Evolutionary conservation across 257 asterid genomes (phyloP).

Genomic region (Voacanga thouarsii): DNA sequence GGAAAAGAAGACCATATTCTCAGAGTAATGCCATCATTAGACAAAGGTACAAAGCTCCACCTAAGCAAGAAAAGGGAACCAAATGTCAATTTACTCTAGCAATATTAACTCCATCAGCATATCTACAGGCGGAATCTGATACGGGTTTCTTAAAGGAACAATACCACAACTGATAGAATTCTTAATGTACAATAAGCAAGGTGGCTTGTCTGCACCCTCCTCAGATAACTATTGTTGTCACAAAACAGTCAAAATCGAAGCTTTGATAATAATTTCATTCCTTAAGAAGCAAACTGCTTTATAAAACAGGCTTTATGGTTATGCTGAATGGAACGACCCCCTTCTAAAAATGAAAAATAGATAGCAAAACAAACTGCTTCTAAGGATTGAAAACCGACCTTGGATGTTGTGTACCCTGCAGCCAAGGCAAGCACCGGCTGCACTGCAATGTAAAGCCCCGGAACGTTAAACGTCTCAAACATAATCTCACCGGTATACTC

Average conservation of each 20-base stretch:
- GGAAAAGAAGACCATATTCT: not conserved
- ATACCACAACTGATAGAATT: not conserved
- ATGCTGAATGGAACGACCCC: not conserved
- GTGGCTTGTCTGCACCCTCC: not conserved
- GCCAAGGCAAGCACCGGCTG: conserved; percentile 99
- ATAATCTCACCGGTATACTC: conserved; percentile 93
- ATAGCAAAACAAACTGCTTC: conserved; percentile 6
- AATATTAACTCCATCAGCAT: not conserved
- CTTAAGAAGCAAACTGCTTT: not conserved
- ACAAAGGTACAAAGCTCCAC: too few species aligned
- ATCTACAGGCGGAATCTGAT: not conserved
- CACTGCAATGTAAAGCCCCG: conserved; percentile 89
- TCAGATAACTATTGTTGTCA: not conserved
- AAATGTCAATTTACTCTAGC: too few species aligned
- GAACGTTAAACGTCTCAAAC: conserved; percentile 95
- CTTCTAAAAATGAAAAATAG: conserved; percentile 15
- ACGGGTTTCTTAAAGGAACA: not conserved
- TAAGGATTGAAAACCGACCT: conserved; percentile 48
- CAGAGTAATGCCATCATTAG: too few species aligned
- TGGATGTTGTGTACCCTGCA: conserved; percentile 92
- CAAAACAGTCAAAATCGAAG: not conserved
- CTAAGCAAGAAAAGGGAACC: too few species aligned
- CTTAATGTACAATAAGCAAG: not conserved
- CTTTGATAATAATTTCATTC: not conserved
- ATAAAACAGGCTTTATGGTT: not conserved